These are phyloP conservation scores for Phytophthora pinifolia DNA, from an alignment of 352 stramenopile genomes.

Conservation along the genomic window DNA sequence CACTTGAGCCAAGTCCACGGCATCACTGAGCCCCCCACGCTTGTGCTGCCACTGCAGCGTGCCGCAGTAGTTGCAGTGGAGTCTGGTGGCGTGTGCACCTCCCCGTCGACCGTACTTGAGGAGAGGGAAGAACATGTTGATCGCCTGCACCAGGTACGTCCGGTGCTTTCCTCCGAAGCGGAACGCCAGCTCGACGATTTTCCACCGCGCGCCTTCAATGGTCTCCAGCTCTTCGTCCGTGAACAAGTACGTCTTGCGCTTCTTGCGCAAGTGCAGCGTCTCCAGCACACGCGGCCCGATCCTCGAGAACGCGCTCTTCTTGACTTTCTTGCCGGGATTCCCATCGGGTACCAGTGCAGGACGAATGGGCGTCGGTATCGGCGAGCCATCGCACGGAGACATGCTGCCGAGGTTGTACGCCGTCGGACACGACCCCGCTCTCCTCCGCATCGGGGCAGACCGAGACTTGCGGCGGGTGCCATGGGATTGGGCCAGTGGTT, in stretches of 20 bases:
- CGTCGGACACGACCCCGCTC: conserved; percentile 70
- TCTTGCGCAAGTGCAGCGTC: conserved; percentile 61
- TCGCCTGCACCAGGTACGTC: conserved; percentile 82
- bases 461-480: conserved; percentile 21
- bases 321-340: conserved; percentile 31
- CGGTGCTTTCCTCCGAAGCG: conserved; percentile 84
- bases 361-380: conserved; percentile 14
- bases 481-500: conserved; percentile 25
- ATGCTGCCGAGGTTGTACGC: conserved; percentile 30
- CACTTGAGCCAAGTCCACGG: conserved; percentile 74
- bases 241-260: conserved; percentile 74
- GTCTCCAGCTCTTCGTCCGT: conserved; percentile 80
- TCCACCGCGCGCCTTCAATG: conserved; percentile 81
- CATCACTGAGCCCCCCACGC: conserved; percentile 61
- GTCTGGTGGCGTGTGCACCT: conserved; percentile 61
- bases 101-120: conserved; percentile 81
- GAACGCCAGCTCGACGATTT: conserved; percentile 85
- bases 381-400: conserved; percentile 14
- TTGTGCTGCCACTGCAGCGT: conserved; percentile 89
- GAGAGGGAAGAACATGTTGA: conserved; percentile 87
- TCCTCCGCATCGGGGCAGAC: conserved; percentile 27
- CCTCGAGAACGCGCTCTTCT: conserved; percentile 59
- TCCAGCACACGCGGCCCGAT: conserved; percentile 62
- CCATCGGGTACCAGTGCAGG: conserved; percentile 11
- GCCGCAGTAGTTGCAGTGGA: conserved; percentile 82